Conservation (phyloP, 148 eudicot genomes). For the Tetragonia tetragonoides region DNA sequence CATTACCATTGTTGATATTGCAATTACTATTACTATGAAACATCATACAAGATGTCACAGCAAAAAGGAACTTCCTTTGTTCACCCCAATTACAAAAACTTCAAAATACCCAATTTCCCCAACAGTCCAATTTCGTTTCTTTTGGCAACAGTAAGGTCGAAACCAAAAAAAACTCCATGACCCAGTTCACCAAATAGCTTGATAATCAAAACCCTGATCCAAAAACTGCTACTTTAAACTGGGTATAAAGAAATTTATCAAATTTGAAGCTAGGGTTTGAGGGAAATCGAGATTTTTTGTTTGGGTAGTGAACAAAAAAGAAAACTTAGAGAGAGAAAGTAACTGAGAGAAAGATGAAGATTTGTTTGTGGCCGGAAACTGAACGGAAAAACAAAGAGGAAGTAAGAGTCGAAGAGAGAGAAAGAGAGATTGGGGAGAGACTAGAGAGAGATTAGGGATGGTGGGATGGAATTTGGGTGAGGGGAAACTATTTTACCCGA, state of each 20-base stretch:
- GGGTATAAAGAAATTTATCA: neutral
- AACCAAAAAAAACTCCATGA: conserved; percentile 9
- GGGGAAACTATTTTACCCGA: conserved; percentile 12
- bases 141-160: neutral
- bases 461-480: conserved; percentile 9
- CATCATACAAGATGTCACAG: conserved; percentile 34
- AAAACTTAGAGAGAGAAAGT: neutral
- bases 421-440: neutral
- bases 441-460: conserved; percentile 19
- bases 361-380: neutral
- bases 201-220: conserved; percentile 23
- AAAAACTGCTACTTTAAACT: neutral
- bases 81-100: conserved; percentile 13
- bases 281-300: neutral
- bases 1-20: conserved; percentile 26
- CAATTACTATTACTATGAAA: conserved; percentile 31
- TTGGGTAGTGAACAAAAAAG: neutral
- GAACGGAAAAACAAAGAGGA: neutral
- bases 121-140: neutral
- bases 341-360: too few species aligned
- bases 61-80: conserved; percentile 8
- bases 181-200: conserved; percentile 9
- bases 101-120: conserved; percentile 20
- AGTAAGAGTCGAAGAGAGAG: neutral
- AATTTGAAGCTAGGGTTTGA: conserved; percentile 23